phyloP scores from a whole-genome alignment of 2,329 filamentous ascomycete genomes.

The Trichoderma sp. region DNA sequence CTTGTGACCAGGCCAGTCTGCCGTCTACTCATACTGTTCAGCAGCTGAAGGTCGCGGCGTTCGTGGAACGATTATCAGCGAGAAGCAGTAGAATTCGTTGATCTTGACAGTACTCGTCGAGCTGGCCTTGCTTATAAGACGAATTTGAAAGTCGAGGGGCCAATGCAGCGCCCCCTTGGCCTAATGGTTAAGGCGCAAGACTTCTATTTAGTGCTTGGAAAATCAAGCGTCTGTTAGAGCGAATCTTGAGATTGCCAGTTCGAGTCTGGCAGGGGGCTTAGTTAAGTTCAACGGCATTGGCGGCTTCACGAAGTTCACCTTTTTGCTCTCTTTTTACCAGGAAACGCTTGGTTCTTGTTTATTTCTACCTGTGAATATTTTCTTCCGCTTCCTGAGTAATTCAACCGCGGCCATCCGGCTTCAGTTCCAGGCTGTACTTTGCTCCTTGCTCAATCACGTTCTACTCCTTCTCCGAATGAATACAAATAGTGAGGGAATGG shows the following conservation, averaged over 20 bases:
- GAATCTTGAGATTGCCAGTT: conserved; percentile 21
- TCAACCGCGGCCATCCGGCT: too few species aligned
- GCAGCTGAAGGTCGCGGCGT: background rate
- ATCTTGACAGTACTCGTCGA: too few species aligned
- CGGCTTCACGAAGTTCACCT: too few species aligned
- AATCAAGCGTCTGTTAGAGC: background rate
- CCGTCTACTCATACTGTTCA: too few species aligned
- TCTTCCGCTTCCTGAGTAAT: too few species aligned
- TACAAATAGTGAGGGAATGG: too few species aligned
- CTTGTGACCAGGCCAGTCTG: too few species aligned
- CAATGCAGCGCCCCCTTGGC: background rate
- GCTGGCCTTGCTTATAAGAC: background rate
- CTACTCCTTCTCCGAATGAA: too few species aligned
- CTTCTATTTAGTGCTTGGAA: conserved; percentile 11
- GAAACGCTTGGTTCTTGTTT: background rate
- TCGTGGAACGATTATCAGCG: conserved; percentile 20
- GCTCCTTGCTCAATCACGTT: too few species aligned
- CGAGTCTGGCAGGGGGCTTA: conserved; percentile 17
- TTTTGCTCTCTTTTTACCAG: too few species aligned
- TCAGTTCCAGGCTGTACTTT: background rate
- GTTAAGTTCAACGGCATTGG: too few species aligned
- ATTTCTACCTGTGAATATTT: background rate
- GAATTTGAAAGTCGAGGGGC: too few species aligned
- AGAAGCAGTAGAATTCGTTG: conserved; percentile 29
- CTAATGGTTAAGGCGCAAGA: conserved; percentile 25